Evolutionary conservation across 345 rosid species (phyloP).

Genomic region (Citrus trifoliata): DNA sequence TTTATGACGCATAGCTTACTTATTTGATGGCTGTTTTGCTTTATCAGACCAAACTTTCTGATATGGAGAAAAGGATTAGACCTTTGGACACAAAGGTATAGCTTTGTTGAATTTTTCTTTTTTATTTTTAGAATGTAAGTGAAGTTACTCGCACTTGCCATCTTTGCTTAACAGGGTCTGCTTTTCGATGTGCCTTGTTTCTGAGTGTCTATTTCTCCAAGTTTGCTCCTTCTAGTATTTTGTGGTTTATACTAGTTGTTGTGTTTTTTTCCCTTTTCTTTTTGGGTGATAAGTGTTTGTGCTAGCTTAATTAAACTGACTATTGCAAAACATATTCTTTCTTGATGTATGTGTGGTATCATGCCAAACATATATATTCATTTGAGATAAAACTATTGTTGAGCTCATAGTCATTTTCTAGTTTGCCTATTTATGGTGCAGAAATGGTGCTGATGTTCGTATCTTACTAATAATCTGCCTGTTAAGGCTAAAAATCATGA

Average conservation of each 20-base stretch:
- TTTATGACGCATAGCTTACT: neutral
- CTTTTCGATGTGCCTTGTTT: neutral
- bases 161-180: neutral
- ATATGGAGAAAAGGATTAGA: constrained; percentile 61
- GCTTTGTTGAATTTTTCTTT: neutral
- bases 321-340: neutral
- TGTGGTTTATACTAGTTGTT: neutral
- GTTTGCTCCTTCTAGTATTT: neutral
- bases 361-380: neutral
- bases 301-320: neutral
- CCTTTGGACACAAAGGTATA: constrained; percentile 66
- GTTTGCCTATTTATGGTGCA: too few species aligned
- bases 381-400: too few species aligned
- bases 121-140: neutral
- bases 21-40: constrained; percentile 4
- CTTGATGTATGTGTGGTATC: neutral
- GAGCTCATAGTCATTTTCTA: too few species aligned
- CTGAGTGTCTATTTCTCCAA: neutral
- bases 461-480: too few species aligned
- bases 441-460: too few species aligned
- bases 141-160: neutral
- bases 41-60: constrained; percentile 68
- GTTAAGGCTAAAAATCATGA: neutral
- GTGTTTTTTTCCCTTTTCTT: too few species aligned
- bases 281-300: too few species aligned